Percentiles rank a stretch among this genome's conserved stretches.
Conservation (phyloP, 495 filamentous ascomycete genomes). For the Hypoxylon trugodes region DNA sequence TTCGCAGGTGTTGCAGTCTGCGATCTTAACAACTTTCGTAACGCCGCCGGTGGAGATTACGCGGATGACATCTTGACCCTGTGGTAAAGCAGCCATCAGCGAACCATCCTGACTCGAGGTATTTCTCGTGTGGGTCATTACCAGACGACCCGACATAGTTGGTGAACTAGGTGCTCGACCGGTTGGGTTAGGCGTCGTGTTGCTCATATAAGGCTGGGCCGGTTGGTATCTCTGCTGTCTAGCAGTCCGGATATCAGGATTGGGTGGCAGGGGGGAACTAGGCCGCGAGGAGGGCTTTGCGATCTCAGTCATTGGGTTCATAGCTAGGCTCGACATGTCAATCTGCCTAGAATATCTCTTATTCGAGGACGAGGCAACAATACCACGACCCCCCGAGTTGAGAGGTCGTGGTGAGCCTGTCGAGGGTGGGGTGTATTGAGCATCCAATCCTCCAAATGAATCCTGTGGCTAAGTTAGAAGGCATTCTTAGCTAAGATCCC, state of each 20-base stretch:
- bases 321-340: constrained; percentile 51
- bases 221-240: constrained; percentile 52
- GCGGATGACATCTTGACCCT: constrained; percentile 81
- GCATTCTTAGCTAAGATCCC: neutral
- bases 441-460: constrained; percentile 74
- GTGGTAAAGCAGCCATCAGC: constrained; percentile 80
- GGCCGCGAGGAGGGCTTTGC: constrained; percentile 71
- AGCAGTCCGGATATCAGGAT: constrained; percentile 58
- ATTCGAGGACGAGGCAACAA: constrained; percentile 63
- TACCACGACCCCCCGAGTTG: constrained; percentile 56
- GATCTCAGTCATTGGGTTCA: constrained; percentile 53
- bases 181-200: constrained; percentile 39
- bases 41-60: constrained; percentile 92
- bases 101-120: constrained; percentile 81
- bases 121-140: constrained; percentile 63
- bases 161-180: constrained; percentile 51
- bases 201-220: constrained; percentile 49
- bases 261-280: constrained; percentile 73
- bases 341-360: constrained; percentile 81
- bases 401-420: constrained; percentile 71
- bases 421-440: constrained; percentile 68
- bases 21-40: constrained; percentile 89
- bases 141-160: constrained; percentile 55
- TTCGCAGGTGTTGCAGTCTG: constrained; percentile 86
- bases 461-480: constrained; percentile 57